These are phyloP conservation scores for Backusella luteola DNA, from an alignment of 192 early-diverging fungal species.

Conservation along the genomic window DNA sequence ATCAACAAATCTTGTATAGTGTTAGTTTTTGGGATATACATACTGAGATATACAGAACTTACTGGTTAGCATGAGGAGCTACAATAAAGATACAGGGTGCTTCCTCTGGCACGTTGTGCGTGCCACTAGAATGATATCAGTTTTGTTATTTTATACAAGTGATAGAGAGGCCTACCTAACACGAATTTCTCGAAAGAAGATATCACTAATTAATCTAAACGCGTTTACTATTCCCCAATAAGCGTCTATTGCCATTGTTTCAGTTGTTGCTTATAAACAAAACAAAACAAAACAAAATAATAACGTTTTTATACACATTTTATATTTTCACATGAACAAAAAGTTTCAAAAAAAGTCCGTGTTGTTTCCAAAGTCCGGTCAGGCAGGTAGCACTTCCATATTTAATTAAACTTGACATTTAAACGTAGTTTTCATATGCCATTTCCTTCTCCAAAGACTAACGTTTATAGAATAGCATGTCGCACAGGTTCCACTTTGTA, in stretches of 20 bases:
- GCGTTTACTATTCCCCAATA: slow-evolving; percentile 66
- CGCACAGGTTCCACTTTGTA: too few species aligned
- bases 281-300: background rate
- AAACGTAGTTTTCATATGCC: background rate
- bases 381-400: too few species aligned
- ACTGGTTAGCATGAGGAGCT: slow-evolving; percentile 76
- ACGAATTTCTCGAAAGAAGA: slow-evolving; percentile 89
- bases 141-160: too few species aligned
- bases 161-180: slow-evolving; percentile 19
- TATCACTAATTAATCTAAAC: slow-evolving; percentile 59
- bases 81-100: slow-evolving; percentile 93
- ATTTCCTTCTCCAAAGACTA: background rate
- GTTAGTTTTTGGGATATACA: background rate
- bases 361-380: background rate
- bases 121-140: slow-evolving; percentile 46
- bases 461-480: too few species aligned
- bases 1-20: slow-evolving; percentile 77
- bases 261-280: background rate
- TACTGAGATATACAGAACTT: slow-evolving; percentile 15
- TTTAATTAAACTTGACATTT: too few species aligned
- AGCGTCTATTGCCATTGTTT: slow-evolving; percentile 25
- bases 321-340: background rate
- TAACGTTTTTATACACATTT: background rate
- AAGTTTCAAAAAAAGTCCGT: background rate
- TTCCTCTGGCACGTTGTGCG: slow-evolving; percentile 73